Evolutionary conservation across 2,329 filamentous ascomycete species (phyloP), one percentile per base, ranked within the genome.

Genomic region (Xylariaceae sp.): DNA sequence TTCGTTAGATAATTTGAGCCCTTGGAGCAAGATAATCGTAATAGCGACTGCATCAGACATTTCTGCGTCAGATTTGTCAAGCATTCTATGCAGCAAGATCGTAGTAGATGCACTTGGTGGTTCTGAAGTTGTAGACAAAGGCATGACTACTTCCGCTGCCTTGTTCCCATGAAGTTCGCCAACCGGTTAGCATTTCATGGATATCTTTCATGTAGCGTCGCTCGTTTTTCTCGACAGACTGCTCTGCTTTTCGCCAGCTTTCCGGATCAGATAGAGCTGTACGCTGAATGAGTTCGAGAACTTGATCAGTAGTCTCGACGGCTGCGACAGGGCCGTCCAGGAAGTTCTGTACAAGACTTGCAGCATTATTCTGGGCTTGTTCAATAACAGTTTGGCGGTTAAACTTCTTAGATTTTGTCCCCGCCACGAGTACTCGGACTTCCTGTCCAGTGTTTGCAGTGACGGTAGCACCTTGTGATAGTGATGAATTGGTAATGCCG

Each of bases 41-140:
- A 34, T 2, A 20, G n/a, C 29, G 14, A 21, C 7, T 14, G 25
- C 19, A 20, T 22, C 8, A 32, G 32, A 21, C 40, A 29, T 23
- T 29, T 42, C 5, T 17, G 14, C 17, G 19, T 14, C 8, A 17
- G 11, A 12, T 8, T 21, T 40, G 22, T 27, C 39, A 12, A 22
- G 29, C 45, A 37, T 45, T 44, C 27, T 51, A 37, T 21, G 63
- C 67, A 22, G 70, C 72, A 35, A 96, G 67, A 67, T 95, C 90
- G 65, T 95, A 95, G 62, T 92, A 88, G 40, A 95, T 77, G 63
- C 88, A 91, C 47, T 78, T 84, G 0, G 86, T 87, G 8, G 88
- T 94, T 48, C 90, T 76, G 58, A 94, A 95, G 59, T 95, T 95
- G 68, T 95, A 95, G 42, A 96, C 79, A 67, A 95, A 95, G 10